Evolutionary conservation across 2,329 filamentous ascomycete genomes (phyloP), one percentile per base, ranked within the genome.

Genomic region (Cucurbitaria berberidis): DNA sequence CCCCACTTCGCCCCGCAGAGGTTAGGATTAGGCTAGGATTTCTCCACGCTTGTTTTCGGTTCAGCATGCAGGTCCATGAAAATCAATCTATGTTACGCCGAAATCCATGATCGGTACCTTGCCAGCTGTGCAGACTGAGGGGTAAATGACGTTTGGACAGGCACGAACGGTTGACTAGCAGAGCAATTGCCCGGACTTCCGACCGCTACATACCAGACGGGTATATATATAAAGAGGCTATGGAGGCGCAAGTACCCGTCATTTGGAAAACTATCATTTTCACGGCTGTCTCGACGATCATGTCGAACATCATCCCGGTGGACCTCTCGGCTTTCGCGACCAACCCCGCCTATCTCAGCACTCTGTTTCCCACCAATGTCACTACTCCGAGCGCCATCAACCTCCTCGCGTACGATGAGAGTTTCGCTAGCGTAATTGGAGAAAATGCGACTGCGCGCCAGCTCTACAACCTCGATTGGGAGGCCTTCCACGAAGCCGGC

Each of bases 401-500:
- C 2, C 70, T 78, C n/a, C 61, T 76, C 2, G 64, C 73, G 6
- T 78, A 74, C 53, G 67, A 77, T 35, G 48, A 64, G 1, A 62
- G 57, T n/a, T 74, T 75, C 48, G 53, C 55, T 11, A 61, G 72
- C 39, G 62, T 75, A 18, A 64, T 76, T 4, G 72, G 74, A 34
- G 55, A 55, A 10, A 59, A 62, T 40, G 72, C 69, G 11, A 73
- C 65, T 19, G 64, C 72, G 2, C 65, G 72, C n/a, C 65, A 67
- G 45, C 36, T 76, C 7, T 65, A 73, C 51, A 60, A 66, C 18
- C 59, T 70, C 1, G 58, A 65, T 22, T 69, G 57, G 53, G 51
- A 73, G 27, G 68, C 72, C 5, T 76, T 76, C 55, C 78, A 80
- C 60, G 78, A 80, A 59, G 68, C 66, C 21, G 72, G 72, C 7